Conservation (phyloP, 768 basidiomycete genomes). For the Neoboletus brunneissimus region DNA sequence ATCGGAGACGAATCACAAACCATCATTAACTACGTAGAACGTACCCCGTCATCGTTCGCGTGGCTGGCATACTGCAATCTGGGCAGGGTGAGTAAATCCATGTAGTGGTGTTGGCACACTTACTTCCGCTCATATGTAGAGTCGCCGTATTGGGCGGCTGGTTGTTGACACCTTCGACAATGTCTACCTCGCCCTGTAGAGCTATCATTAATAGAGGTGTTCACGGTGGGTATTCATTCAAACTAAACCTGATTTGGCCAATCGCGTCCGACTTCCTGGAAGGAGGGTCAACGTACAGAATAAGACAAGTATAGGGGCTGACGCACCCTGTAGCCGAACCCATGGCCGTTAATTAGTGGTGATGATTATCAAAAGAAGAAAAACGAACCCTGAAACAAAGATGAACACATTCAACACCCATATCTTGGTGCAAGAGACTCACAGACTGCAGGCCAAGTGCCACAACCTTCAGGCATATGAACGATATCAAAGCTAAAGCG, state of each 20-base stretch:
- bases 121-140: constrained; percentile 22
- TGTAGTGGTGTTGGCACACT: background rate
- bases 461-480: constrained; percentile 37
- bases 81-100: background rate
- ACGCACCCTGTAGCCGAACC: background rate
- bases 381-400: constrained; percentile 7
- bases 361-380: background rate
- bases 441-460: constrained; percentile 36
- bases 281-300: background rate
- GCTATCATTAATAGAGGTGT: background rate
- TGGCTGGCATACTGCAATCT: constrained; percentile 29
- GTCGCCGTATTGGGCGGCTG: constrained; percentile 23
- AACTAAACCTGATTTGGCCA: constrained; percentile 17
- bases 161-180: constrained; percentile 32
- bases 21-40: background rate
- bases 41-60: constrained; percentile 30
- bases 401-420: background rate
- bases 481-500: constrained; percentile 28
- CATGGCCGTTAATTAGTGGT: background rate
- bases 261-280: constrained; percentile 19
- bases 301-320: background rate
- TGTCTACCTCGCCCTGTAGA: constrained; percentile 24
- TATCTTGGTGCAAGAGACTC: background rate
- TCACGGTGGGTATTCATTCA: background rate
- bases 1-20: background rate